Conservation (phyloP, 148 eudicot species). For the Rhododendron kiyosumense region DNA sequence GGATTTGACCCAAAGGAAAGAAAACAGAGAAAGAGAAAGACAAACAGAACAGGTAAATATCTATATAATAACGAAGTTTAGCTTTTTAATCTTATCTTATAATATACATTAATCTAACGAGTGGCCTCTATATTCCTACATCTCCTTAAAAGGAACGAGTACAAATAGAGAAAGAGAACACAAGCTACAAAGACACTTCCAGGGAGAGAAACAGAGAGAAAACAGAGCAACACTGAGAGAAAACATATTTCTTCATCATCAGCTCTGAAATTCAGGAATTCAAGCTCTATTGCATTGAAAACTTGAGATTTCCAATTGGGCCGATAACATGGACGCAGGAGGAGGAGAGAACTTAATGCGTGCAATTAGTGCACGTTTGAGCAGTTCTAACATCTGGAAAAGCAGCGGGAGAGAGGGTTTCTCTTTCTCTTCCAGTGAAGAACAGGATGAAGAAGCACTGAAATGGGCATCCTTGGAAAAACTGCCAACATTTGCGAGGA, state of each 20-base stretch:
- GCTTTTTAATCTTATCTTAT: too few relatives aligned
- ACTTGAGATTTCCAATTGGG: neutral
- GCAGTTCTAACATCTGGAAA: constrained; percentile 16
- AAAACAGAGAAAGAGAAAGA: too few relatives aligned
- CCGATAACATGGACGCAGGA: neutral
- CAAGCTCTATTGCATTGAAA: neutral
- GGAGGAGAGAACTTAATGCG: neutral
- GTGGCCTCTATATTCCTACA: too few relatives aligned
- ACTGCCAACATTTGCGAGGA: constrained; percentile 39
- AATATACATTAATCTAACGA: too few relatives aligned
- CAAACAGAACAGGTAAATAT: too few relatives aligned
- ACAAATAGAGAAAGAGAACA: neutral
- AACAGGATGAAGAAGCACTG: constrained; percentile 47
- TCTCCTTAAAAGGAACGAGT: neutral
- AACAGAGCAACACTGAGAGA: neutral
- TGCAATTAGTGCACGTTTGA: neutral
- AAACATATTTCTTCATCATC: neutral
- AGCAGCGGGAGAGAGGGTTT: constrained; percentile 20
- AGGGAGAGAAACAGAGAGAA: neutral
- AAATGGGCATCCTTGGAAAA: constrained; percentile 54
- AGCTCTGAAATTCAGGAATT: neutral
- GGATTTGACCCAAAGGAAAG: too few relatives aligned
- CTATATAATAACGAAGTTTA: too few relatives aligned
- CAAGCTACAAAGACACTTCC: neutral
- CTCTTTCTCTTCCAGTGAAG: constrained; percentile 21